A percentile compares a stretch with the other conserved stretches of the same genome.
Evolutionary conservation across 805 yeast genomes (phyloP).

Genomic region (Cyberlindnera sargentensis): DNA sequence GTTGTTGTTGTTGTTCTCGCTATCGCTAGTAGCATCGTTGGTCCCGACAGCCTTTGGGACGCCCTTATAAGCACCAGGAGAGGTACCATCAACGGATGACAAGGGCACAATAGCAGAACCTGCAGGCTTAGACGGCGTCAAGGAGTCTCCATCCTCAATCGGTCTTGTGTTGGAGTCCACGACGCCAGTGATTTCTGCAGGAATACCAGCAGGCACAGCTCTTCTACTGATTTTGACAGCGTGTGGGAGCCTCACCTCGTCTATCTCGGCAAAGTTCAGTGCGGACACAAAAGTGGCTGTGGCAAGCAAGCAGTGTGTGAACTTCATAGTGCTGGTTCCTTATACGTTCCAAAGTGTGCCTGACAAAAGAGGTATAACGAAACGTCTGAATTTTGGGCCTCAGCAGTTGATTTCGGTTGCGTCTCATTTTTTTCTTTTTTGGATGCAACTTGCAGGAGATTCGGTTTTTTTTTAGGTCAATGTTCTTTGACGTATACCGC

Average conservation of each 20-base stretch:
- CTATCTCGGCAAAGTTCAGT: background rate
- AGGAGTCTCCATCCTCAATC: conserved; percentile 17
- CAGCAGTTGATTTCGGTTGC: too few relatives aligned
- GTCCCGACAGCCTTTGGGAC: background rate
- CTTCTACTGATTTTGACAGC: conserved; percentile 5
- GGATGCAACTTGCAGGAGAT: too few relatives aligned
- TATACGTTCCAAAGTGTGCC: too few relatives aligned
- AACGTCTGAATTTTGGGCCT: too few relatives aligned
- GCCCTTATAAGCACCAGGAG: background rate
- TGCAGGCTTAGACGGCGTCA: background rate
- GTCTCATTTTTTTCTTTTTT: too few relatives aligned
- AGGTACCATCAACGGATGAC: background rate
- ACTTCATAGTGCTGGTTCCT: background rate
- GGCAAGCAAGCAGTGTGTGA: background rate
- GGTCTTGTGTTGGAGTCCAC: conserved; percentile 20
- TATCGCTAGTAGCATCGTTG: background rate
- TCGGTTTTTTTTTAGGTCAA: too few relatives aligned
- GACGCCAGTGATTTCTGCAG: conserved; percentile 17
- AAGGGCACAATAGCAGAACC: background rate
- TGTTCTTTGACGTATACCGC: too few relatives aligned
- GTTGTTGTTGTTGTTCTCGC: conserved; percentile 1
- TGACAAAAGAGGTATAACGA: too few relatives aligned
- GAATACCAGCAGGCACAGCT: conserved; percentile 16
- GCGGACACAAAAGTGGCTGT: background rate
- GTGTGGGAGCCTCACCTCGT: conserved; percentile 4